Base-by-base conservation (phyloP, 2,329 filamentous ascomycete species). In the Trichophaea hybrida region DNA sequence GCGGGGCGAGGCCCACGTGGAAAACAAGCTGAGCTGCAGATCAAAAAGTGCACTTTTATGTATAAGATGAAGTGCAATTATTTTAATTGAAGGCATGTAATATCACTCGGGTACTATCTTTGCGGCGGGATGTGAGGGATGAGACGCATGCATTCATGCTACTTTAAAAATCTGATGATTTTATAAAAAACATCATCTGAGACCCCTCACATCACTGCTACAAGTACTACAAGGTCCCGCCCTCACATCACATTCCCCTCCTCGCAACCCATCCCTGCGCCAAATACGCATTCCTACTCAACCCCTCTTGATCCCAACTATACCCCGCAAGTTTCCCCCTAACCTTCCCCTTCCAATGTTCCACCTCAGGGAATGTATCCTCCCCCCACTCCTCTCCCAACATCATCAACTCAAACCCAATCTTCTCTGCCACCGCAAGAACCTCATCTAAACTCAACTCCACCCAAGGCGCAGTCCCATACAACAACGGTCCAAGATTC, bases 391-490 rank as follows among this genome's bases (percentile, higher is more conserved):
- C 62, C 1, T 71, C 69, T 0, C 71, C 53, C n/a, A 46, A 10
- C 13, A 56, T 57, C 10, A 76, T 65, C 57, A 80, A 78, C 59
- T 73, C 70, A 55, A 81, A 81, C 0, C 78, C 78, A 69, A 80
- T 72, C 0, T 68, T 71, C 66, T 79, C 75, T 0, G 74, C 71
- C 0, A 80, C 71, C 0, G 63, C 60, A 0, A 80, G 43, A 2
- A 81, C 74, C 65, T 81, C 79, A 35, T 80, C 76, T 1, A 82
- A 67, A 0, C 75, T 76, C 4, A 80, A 69, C 66, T 82, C 78
- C 37, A 81, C 73, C 63, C 76, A 78, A 0, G 79, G 78, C 0
- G 72, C 75, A 0, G 75, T 77, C 0, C 79, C 78, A 48, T 80
- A 81, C 0, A 81, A 68, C 6, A 81, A 64, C 0, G 79, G 79